A percentile compares a stretch with the other conserved stretches of the same genome.
Evolutionary conservation across 2,329 filamentous ascomycete species (phyloP).

Genomic region (Fusarium napiforme): DNA sequence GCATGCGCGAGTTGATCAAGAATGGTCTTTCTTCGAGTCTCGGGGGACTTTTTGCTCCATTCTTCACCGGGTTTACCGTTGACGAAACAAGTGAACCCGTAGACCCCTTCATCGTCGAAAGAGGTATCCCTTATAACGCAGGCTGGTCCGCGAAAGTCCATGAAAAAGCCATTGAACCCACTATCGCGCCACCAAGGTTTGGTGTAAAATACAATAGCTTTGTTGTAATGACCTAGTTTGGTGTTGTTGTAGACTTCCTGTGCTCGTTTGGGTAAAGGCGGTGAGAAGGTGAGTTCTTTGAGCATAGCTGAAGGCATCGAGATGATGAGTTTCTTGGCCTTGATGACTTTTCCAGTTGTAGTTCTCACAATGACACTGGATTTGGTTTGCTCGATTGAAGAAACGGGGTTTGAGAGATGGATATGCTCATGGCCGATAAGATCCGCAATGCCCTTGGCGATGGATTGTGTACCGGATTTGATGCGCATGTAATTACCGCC

Average conservation of each 20-base stretch:
- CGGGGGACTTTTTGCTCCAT: slow-evolving; percentile 47
- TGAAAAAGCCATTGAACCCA: slow-evolving; percentile 52
- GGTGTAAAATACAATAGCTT: slow-evolving; percentile 50
- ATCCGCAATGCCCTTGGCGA: slow-evolving; percentile 44
- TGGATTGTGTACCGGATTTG: slow-evolving; percentile 40
- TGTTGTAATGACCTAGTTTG: slow-evolving; percentile 58
- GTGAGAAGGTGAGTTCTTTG: slow-evolving; percentile 57
- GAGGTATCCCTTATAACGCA: slow-evolving; percentile 55
- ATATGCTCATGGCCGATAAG: slow-evolving; percentile 39
- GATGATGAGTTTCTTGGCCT: slow-evolving; percentile 56
- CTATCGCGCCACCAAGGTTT: slow-evolving; percentile 51
- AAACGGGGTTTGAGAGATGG: slow-evolving; percentile 35
- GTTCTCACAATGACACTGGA: slow-evolving; percentile 34
- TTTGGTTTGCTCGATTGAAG: slow-evolving; percentile 38
- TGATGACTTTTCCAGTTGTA: slow-evolving; percentile 39
- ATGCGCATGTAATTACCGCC: slow-evolving; percentile 52
- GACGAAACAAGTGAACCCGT: slow-evolving; percentile 55
- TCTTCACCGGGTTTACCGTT: slow-evolving; percentile 50
- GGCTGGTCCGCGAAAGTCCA: slow-evolving; percentile 54
- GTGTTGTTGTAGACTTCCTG: slow-evolving; percentile 50
- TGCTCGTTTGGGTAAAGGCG: slow-evolving; percentile 53
- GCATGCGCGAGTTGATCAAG: slow-evolving; percentile 49
- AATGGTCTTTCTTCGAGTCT: slow-evolving; percentile 46
- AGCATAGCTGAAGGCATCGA: slow-evolving; percentile 62
- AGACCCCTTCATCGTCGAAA: slow-evolving; percentile 45